phyloP scores from a whole-genome alignment of 192 early-diverging fungal species.

The Coemansia sp. region DNA sequence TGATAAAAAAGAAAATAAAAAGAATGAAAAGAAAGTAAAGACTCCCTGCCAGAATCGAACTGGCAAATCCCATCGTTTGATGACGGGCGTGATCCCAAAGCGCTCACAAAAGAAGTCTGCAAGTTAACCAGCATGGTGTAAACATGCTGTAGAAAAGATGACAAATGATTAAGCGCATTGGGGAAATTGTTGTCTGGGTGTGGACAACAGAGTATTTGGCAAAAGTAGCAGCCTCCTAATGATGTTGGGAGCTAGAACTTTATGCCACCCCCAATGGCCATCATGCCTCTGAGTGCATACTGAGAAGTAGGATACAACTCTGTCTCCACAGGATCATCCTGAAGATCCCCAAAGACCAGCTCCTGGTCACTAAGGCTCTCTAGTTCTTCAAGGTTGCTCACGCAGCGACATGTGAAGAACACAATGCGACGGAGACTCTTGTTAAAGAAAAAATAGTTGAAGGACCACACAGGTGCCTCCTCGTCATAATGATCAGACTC shows the following conservation, averaged over 20 bases:
- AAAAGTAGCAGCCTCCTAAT: neutral
- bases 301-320: conserved; percentile 43
- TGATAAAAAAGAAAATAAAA: neutral
- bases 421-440: conserved; percentile 86
- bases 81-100: conserved; percentile 47
- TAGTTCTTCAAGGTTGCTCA: conserved; percentile 68
- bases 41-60: conserved; percentile 56
- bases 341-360: conserved; percentile 42
- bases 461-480: conserved; percentile 88
- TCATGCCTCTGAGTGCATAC: conserved; percentile 39
- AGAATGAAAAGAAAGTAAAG: conserved; percentile 12
- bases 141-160: neutral
- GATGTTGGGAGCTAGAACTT: conserved; percentile 17
- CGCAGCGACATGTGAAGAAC: conserved; percentile 86
- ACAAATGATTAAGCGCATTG: neutral
- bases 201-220: neutral
- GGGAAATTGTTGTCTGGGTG: neutral
- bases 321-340: conserved; percentile 38
- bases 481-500: conserved; percentile 91
- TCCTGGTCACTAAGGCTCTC: conserved; percentile 50
- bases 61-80: conserved; percentile 31
- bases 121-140: conserved; percentile 4
- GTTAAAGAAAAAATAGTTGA: conserved; percentile 98
- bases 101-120: conserved; percentile 55
- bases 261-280: conserved; percentile 25